Conservation (phyloP, 768 basidiomycete genomes). For the Postia placenta region DNA sequence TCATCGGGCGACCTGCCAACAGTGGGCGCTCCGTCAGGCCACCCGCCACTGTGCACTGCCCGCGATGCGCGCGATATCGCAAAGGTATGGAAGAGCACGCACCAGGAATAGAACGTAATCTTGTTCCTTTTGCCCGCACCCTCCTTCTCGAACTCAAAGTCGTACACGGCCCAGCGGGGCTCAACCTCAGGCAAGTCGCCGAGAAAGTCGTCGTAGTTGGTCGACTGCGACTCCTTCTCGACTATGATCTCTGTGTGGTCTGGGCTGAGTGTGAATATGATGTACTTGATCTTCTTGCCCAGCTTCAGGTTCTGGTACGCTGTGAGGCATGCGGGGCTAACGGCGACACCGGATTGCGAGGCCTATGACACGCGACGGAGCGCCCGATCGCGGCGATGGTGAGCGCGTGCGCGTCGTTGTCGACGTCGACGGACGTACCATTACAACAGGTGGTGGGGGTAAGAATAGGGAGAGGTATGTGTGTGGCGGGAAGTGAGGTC, state of each 20-base stretch:
- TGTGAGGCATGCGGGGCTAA: conserved; percentile 50
- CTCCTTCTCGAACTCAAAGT: conserved; percentile 76
- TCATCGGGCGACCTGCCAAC: conserved; percentile 74
- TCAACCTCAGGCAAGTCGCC: conserved; percentile 63
- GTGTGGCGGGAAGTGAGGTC: neutral
- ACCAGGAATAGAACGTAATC: conserved; percentile 83
- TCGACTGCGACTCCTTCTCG: conserved; percentile 46
- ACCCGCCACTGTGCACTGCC: neutral
- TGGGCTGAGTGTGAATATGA: conserved; percentile 68
- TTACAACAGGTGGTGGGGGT: conserved; percentile 2
- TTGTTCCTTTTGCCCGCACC: conserved; percentile 76
- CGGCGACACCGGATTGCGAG: conserved; percentile 52
- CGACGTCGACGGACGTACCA: conserved; percentile 11
- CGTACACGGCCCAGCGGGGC: conserved; percentile 90
- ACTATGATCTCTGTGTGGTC: conserved; percentile 71
- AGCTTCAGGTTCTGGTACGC: conserved; percentile 69
- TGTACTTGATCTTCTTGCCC: conserved; percentile 72
- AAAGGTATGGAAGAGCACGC: conserved; percentile 29
- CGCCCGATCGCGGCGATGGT: neutral
- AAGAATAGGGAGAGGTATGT: neutral
- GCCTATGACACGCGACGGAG: neutral
- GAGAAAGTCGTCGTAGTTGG: conserved; percentile 69
- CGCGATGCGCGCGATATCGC: neutral
- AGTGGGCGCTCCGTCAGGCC: too few species aligned
- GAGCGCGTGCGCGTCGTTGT: neutral